These are phyloP conservation scores for Podila verticillata DNA, from an alignment of 192 early-diverging fungal species.

Conservation along the genomic window DNA sequence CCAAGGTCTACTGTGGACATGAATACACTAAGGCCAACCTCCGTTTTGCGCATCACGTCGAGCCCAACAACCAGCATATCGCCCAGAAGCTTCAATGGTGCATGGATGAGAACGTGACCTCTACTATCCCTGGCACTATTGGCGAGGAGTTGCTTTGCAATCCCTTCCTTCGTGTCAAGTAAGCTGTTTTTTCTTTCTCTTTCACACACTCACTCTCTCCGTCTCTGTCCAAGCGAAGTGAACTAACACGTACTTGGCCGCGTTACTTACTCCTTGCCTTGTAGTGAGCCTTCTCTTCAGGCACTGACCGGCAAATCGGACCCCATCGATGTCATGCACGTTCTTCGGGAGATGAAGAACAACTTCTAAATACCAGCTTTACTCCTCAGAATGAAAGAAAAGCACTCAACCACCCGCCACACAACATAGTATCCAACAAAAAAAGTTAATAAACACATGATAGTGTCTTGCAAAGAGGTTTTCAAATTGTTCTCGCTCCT, in stretches of 20 bases:
- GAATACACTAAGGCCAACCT: constrained; percentile 65
- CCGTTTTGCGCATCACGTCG: constrained; percentile 81
- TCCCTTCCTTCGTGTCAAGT: constrained; percentile 86
- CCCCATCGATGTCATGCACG: constrained; percentile 79
- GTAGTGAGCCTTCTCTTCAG: constrained; percentile 67
- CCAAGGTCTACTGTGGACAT: constrained; percentile 71
- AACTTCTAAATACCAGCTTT: constrained; percentile 45
- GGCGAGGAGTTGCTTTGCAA: constrained; percentile 87
- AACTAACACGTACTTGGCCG: not conserved
- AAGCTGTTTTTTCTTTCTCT: constrained; percentile 15
- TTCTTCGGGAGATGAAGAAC: constrained; percentile 85
- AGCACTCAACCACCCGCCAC: too few relatives aligned
- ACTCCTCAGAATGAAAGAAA: too few relatives aligned
- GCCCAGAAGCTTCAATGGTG: constrained; percentile 37
- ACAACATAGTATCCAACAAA: too few relatives aligned
- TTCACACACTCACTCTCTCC: not conserved
- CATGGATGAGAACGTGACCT: constrained; percentile 27
- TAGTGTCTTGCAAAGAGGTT: too few relatives aligned
- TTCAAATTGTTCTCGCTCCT: too few relatives aligned
- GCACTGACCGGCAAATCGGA: constrained; percentile 63
- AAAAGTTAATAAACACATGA: too few relatives aligned
- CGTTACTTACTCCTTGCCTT: not conserved
- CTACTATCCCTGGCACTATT: constrained; percentile 86
- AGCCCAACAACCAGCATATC: constrained; percentile 73
- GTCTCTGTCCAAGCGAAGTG: not conserved